Percentiles rank a stretch among this genome's conserved stretches.
Evolutionary conservation across 164 flowering plant genomes (phyloP).

Genomic region (Chloranthus sessilifolius): DNA sequence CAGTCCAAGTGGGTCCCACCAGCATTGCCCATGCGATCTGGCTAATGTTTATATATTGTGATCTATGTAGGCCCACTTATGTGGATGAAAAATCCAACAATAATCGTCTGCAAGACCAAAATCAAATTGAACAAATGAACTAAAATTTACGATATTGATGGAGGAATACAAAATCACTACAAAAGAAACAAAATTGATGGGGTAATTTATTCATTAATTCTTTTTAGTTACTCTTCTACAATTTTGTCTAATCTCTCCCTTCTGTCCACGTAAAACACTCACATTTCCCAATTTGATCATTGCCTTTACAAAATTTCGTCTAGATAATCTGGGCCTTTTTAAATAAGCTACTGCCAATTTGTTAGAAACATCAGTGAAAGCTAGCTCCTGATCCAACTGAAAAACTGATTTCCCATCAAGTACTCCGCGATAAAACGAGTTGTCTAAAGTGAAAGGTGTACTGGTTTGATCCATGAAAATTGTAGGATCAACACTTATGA

Average conservation of each 20-base stretch:
- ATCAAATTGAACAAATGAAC: too few relatives aligned
- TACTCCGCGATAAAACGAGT: constrained; percentile 12
- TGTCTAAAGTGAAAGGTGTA: constrained; percentile 14
- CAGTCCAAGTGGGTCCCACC: too few relatives aligned
- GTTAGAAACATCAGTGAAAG: constrained; percentile 16
- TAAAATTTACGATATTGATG: too few relatives aligned
- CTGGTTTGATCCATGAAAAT: constrained; percentile 22
- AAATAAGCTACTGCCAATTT: constrained; percentile 17
- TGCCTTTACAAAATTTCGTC: constrained; percentile 27
- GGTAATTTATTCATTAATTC: neutral
- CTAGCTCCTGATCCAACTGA: constrained; percentile 37
- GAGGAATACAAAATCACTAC: neutral
- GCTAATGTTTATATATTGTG: too few relatives aligned
- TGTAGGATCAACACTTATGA: constrained; percentile 15
- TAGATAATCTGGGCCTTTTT: constrained; percentile 13
- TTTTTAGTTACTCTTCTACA: constrained; percentile 28
- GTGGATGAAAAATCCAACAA: too few relatives aligned
- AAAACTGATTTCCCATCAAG: constrained; percentile 22
- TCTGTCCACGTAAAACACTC: constrained; percentile 24
- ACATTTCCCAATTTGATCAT: constrained; percentile 38
- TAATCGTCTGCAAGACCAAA: too few relatives aligned
- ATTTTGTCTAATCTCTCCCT: constrained; percentile 34
- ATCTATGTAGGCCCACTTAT: too few relatives aligned
- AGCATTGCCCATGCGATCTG: too few relatives aligned
- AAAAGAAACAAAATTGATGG: neutral